Conservation (phyloP, 75 land plant species). For the Cryptomeria japonica region DNA sequence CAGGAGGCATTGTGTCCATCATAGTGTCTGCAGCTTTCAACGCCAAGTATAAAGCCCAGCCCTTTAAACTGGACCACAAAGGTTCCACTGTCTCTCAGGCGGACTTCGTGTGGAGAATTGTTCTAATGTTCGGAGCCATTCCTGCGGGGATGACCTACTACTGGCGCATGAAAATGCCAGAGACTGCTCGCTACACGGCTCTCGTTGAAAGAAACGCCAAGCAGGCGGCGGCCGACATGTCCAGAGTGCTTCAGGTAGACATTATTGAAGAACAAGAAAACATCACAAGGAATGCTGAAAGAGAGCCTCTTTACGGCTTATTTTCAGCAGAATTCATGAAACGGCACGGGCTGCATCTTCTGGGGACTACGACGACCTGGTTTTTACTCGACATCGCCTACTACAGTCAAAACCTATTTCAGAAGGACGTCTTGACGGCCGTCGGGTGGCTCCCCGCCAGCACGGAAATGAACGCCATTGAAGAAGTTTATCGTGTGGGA, state of each 20-base stretch:
- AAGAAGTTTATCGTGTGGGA: slow-evolving; percentile 34
- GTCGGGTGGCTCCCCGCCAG: slow-evolving; percentile 50
- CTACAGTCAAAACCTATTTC: slow-evolving; percentile 49
- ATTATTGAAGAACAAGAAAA: background rate
- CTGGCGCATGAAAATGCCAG: slow-evolving; percentile 56
- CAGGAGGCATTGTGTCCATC: background rate
- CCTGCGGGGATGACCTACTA: slow-evolving; percentile 44
- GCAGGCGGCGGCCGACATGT: slow-evolving; percentile 46
- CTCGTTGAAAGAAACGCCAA: slow-evolving; percentile 37
- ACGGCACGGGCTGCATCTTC: slow-evolving; percentile 39
- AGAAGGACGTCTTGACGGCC: slow-evolving; percentile 53
- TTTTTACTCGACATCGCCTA: slow-evolving; percentile 50
- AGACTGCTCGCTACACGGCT: slow-evolving; percentile 61
- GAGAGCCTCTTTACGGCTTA: slow-evolving; percentile 13
- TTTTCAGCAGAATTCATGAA: slow-evolving; percentile 32
- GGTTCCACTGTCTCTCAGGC: slow-evolving; percentile 24
- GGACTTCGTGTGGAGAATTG: no score
- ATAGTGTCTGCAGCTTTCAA: background rate
- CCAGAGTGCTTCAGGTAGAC: slow-evolving; percentile 23
- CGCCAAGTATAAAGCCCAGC: background rate
- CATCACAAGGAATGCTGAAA: background rate
- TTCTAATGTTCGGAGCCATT: slow-evolving; percentile 30
- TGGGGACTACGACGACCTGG: slow-evolving; percentile 52
- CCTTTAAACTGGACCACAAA: background rate
- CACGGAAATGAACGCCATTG: slow-evolving; percentile 35